Evolutionary conservation across 148 eudicot species (phyloP).

Genomic region (Linanthus parryae): DNA sequence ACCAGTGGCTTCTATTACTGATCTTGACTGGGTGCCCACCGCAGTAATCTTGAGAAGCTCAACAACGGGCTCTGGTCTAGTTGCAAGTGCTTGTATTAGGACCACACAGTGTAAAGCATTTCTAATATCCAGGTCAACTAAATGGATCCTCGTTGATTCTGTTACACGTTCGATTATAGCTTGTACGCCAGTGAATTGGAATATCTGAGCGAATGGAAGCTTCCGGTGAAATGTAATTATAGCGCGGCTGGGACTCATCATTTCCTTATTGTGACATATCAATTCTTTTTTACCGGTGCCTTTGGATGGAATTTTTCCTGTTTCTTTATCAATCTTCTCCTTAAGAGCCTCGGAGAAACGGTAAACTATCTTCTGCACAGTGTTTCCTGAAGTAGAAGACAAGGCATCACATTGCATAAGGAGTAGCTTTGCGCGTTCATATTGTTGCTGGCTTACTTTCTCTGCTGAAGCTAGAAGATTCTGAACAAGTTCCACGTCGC

Average conservation of each 20-base stretch:
- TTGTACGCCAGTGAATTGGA: neutral
- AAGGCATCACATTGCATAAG: too few relatives aligned
- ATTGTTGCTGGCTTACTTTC: too few relatives aligned
- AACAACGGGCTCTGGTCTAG: conserved; percentile 3
- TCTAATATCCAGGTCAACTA: conserved; percentile 6
- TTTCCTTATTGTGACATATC: conserved; percentile 6
- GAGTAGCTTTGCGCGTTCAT: too few relatives aligned
- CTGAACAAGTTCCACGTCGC: too few relatives aligned
- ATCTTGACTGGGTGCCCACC: conserved; percentile 15
- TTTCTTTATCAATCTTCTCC: too few relatives aligned
- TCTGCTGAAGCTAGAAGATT: too few relatives aligned
- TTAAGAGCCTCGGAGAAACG: too few relatives aligned
- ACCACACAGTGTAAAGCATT: conserved; percentile 13
- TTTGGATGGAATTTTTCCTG: too few relatives aligned
- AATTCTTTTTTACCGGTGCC: too few relatives aligned
- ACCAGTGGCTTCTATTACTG: conserved; percentile 9
- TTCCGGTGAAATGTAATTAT: conserved; percentile 4
- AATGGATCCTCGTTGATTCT: neutral
- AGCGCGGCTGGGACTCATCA: conserved; percentile 2
- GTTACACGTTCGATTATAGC: conserved; percentile 1
- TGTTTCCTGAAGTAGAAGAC: too few relatives aligned
- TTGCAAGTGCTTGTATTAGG: conserved; percentile 24
- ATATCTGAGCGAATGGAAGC: conserved; percentile 4
- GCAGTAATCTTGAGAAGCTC: conserved; percentile 27
- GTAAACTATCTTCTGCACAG: neutral